These are phyloP conservation scores for Aphanomyces cochlioides DNA, from an alignment of 352 stramenopile genomes.

Conservation along the genomic window DNA sequence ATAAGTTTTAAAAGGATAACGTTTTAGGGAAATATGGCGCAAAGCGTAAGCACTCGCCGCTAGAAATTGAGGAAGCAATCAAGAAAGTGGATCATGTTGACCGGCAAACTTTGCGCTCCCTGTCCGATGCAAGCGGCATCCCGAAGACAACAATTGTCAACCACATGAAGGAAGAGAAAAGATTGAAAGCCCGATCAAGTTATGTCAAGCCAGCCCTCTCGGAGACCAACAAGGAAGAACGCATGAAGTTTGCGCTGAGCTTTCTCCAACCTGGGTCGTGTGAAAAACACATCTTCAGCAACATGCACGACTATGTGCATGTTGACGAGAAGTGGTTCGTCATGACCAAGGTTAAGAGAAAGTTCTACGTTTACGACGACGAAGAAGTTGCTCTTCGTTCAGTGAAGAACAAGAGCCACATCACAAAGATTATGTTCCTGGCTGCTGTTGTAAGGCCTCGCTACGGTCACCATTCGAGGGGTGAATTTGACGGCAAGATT, in stretches of 20 bases:
- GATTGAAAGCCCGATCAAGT: not conserved
- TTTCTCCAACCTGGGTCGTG: not conserved
- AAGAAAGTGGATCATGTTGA: no score
- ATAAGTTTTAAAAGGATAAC: not conserved
- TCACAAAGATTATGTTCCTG: not conserved
- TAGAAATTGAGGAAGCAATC: not conserved
- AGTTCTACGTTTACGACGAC: not conserved
- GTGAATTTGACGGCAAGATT: not conserved
- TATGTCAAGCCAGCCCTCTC: not conserved
- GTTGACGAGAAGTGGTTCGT: not conserved
- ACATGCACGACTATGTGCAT: not conserved
- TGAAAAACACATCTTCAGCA: not conserved
- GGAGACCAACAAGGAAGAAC: not conserved
- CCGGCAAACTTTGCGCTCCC: not conserved
- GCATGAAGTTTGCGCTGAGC: not conserved
- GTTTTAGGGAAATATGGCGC: not conserved
- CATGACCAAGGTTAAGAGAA: not conserved
- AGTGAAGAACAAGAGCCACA: not conserved
- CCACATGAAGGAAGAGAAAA: not conserved
- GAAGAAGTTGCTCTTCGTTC: not conserved
- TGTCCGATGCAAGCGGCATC: not conserved
- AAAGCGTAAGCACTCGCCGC: no score
- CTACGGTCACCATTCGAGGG: not conserved
- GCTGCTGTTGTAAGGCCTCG: not conserved
- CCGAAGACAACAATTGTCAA: not conserved